Percentiles rank a stretch among this genome's conserved stretches.
phyloP scores from a whole-genome alignment of 345 rosid species.

The Durio zibethinus region DNA sequence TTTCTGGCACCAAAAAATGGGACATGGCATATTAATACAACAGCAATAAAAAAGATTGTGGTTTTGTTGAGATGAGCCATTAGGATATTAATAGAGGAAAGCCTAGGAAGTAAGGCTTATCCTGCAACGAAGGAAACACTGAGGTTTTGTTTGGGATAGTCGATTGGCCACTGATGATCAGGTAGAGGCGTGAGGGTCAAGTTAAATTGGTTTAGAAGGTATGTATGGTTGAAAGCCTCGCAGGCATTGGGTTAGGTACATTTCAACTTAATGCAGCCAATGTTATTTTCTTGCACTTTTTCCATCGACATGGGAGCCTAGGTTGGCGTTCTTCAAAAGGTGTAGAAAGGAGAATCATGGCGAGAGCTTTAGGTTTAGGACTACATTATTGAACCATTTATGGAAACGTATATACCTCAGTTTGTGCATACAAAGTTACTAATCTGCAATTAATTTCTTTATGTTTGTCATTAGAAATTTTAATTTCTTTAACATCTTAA shows the following conservation, averaged over 20 bases:
- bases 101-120: not conserved
- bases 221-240: not conserved
- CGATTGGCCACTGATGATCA: not conserved
- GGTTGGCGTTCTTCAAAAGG: not conserved
- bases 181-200: conserved; percentile 3
- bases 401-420: not conserved
- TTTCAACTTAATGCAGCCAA: not conserved
- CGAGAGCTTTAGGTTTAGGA: not conserved
- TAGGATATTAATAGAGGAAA: no score
- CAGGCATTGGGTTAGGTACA: not conserved
- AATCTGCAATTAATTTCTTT: not conserved
- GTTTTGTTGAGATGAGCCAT: no score
- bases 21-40: not conserved
- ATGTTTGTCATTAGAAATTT: not conserved
- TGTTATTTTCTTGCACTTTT: not conserved
- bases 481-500: not conserved
- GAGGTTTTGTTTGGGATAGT: not conserved
- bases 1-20: not conserved
- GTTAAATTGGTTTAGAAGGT: not conserved
- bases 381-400: not conserved
- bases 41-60: no score
- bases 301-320: not conserved
- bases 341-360: not conserved
- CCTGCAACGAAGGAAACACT: not conserved
- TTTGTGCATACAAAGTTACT: not conserved